Evolutionary conservation across 2,329 filamentous ascomycete species (phyloP), one percentile per base, ranked within the genome.

Genomic region (Nectriaceae sp.): DNA sequence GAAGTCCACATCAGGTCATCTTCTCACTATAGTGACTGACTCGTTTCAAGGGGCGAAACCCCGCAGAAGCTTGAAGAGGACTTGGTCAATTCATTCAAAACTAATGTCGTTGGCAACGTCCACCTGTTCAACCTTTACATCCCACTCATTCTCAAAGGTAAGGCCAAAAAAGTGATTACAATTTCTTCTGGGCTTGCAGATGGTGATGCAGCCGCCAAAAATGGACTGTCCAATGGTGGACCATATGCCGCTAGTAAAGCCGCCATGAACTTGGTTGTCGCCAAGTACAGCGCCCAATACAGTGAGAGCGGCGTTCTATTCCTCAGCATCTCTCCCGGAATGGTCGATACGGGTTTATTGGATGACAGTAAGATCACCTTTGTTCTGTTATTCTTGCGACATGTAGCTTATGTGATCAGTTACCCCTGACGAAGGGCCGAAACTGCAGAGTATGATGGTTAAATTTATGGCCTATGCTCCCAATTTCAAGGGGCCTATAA

Each of bases 101-200:
- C 67, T 53, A 84, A 84, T 47, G 74, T 78, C 15, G 26, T 79
- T 21, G 77, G 71, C 39, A 72, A 76, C 46, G 65, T 83, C 49
- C 71, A 81, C 52, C 68, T 80, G 2, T 73, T 78, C 62, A 76
- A 77, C 52, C 58, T 74, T 1, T 82, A 81, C 61, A 44, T 80
- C 3, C 79, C 81, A 0, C 68, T 83, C 0, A 63, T 85, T 37
- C 64, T 70, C 4, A 75, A 77, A 42, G 74, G 80, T 11, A 54
- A 62, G 2, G 59, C 47, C 8, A 84, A 83, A 64, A 84, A 84
- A 60, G 70, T 82, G 26, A 71, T 79, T 35, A 57, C 70, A 26
- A 71, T 84, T 11, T 71, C 74, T n/a, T 74, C 62, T 4, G 79
- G 77, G 39, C 43, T 72, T 26, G 75, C 72, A 0, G 79, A 83